Evolutionary conservation across 805 yeast species (phyloP).

Genomic region (Komagataella phaffii): DNA sequence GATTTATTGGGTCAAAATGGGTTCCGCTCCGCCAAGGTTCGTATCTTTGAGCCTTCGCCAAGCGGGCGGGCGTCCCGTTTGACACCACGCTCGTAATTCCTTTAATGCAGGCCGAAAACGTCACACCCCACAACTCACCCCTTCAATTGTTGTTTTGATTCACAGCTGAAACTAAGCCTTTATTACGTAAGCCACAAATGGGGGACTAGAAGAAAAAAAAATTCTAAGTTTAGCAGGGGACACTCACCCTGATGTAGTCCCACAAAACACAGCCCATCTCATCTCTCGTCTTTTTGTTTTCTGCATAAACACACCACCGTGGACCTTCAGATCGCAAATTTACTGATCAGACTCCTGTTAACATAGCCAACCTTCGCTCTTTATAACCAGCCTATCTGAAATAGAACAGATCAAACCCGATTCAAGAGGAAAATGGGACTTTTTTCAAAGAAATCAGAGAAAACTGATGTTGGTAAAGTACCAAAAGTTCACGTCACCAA

Average conservation of each 20-base stretch:
- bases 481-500: constrained; percentile 28
- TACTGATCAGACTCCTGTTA: background rate
- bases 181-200: background rate
- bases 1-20: no score
- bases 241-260: background rate
- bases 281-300: background rate
- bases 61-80: no score
- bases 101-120: no score
- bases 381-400: background rate
- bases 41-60: no score
- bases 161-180: background rate
- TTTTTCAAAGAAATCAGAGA: constrained; percentile 3
- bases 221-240: background rate
- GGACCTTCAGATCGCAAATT: background rate
- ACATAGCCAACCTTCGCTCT: background rate
- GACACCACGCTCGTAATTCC: no score
- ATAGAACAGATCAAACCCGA: constrained; percentile 19
- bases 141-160: background rate
- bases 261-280: background rate
- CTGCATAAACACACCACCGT: background rate
- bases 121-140: background rate
- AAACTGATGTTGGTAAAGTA: constrained; percentile 7
- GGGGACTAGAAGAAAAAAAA: background rate
- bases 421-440: constrained; percentile 13
- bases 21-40: no score